Base-by-base conservation (phyloP, 2,329 filamentous ascomycete species). In the Elsinoe fawcettii region DNA sequence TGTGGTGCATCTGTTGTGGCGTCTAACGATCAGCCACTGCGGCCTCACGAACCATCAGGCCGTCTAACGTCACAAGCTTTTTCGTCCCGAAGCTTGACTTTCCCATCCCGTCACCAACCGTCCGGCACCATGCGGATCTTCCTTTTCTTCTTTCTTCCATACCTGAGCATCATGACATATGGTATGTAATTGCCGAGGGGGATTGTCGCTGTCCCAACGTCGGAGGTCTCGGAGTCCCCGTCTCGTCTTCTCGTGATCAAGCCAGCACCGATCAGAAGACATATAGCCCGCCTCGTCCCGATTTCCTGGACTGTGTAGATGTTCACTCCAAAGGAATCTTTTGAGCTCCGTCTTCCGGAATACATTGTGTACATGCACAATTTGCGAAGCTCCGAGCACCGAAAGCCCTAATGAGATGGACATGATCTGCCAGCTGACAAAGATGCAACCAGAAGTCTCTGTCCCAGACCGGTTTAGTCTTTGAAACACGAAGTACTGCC, bases 201-300 rank as follows among this genome's bases (percentile, higher is more conserved):
- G 25, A 9, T 3, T n/a, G 7, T 51, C 34, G 46, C 14, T 34
- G 46, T 32, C 14, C 46, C 23, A n/a, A 25, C 25, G 44, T 14
- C 41, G 12, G 20, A 25, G 41, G 18, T 25, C 41, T 46, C 41
- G 22, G 46, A 34, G 12, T 16, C 12, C 8, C 46, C 25, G 46
- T 34, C 25, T 5, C 2, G 4, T n/a, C 25, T 18, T 20, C 25
- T 34, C 25, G 6, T 32, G 46, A 51, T 51, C 46, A 34, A 12
- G 20, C 9, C 25, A 34, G 14, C 27, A 25, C 14, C 43, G 43
- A 51, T 16, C 46, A 32, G 25, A 7, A 16, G 25, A 51, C 20
- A 51, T 51, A 34, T 34, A 51, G 16, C 18, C 46, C 46, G 46
- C 25, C 46, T 51, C 30, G 46, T 51, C 46, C 46, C 46, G 46